phyloP scores from a whole-genome alignment of 2,329 filamentous ascomycete genomes.

The Leptosphaerulina australis region DNA sequence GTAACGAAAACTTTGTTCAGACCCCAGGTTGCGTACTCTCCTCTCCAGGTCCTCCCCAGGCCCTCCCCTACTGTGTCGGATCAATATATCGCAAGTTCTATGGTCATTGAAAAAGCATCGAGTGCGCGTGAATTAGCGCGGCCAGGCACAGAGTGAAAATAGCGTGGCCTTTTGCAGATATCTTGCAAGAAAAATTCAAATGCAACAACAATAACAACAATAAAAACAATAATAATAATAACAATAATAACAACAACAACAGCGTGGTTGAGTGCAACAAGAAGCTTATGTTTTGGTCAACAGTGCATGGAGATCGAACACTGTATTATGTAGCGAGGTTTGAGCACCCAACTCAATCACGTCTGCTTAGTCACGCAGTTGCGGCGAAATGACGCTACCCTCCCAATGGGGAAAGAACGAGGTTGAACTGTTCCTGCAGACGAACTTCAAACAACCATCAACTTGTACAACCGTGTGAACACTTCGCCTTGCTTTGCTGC shows the following conservation, averaged over 20 bases:
- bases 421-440: slow-evolving; percentile 27
- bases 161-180: not conserved
- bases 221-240: too few relatives aligned
- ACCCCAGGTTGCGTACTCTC: not conserved
- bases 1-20: slow-evolving; percentile 3
- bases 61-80: slow-evolving; percentile 1
- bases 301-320: not conserved
- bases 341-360: slow-evolving; percentile 5
- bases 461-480: slow-evolving; percentile 6
- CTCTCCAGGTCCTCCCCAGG: not conserved
- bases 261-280: too few relatives aligned
- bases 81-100: not conserved
- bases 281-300: too few relatives aligned
- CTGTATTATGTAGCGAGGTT: not conserved
- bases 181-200: not conserved
- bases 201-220: too few relatives aligned
- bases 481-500: slow-evolving; percentile 12
- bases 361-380: slow-evolving; percentile 4
- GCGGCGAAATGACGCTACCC: slow-evolving; percentile 17
- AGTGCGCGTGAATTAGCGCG: not conserved
- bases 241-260: too few relatives aligned
- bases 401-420: slow-evolving; percentile 25
- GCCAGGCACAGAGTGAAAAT: not conserved
- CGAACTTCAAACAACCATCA: slow-evolving; percentile 18
- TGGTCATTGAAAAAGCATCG: not conserved